Percentiles rank a stretch among this genome's conserved stretches.
These are phyloP conservation scores for Bremia lactucae DNA, from an alignment of 352 stramenopile species.

Conservation along the genomic window DNA sequence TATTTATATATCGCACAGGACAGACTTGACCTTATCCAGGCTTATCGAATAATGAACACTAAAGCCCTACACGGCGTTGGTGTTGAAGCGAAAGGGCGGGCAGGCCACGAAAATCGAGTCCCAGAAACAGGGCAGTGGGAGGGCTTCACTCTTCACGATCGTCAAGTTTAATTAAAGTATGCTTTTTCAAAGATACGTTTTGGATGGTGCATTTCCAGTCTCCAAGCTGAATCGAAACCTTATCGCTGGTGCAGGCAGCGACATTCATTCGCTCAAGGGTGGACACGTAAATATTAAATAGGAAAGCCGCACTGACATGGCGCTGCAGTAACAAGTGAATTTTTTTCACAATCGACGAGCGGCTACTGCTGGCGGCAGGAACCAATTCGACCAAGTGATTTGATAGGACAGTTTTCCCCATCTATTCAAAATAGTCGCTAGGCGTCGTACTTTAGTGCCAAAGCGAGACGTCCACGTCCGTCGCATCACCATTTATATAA, in stretches of 20 bases:
- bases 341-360: conserved; percentile 8
- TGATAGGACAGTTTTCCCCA: conserved; percentile 9
- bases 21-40: conserved; percentile 2
- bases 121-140: conserved; percentile 6
- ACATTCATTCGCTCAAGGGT: no score
- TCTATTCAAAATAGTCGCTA: no score
- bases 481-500: no score
- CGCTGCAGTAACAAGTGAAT: conserved; percentile 11
- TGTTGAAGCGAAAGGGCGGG: conserved; percentile 17
- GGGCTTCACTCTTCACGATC: conserved; percentile 1
- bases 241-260: not conserved
- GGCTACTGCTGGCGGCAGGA: conserved; percentile 2
- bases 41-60: conserved; percentile 18
- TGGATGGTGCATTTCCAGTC: conserved; percentile 11
- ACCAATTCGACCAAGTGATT: no score
- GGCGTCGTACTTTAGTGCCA: no score
- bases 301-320: conserved; percentile 13
- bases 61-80: conserved; percentile 6
- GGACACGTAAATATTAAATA: no score
- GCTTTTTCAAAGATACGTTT: conserved; percentile 19
- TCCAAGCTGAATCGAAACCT: conserved; percentile 5
- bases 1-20: no score
- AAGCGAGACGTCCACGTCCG: no score
- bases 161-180: conserved; percentile 9
- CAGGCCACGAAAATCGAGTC: conserved; percentile 11